These are phyloP conservation scores for Corchorus olitorius DNA, from an alignment of 345 rosid species.

Conservation along the genomic window DNA sequence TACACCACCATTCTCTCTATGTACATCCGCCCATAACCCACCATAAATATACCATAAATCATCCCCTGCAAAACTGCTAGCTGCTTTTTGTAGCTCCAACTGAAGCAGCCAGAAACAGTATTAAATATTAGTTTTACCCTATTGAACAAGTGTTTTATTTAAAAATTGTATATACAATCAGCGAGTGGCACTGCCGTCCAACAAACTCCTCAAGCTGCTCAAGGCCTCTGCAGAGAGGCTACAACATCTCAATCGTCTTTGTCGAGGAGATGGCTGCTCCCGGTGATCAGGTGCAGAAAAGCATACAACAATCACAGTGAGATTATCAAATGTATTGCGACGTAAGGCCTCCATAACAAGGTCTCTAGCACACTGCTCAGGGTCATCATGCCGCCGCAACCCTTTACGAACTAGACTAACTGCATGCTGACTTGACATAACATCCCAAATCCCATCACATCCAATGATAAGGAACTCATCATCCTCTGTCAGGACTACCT, in stretches of 20 bases:
- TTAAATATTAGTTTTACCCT: neutral
- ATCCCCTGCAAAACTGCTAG: conserved; percentile 40
- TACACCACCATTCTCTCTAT: conserved; percentile 31
- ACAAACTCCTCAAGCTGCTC: conserved; percentile 55
- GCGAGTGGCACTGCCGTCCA: conserved; percentile 47
- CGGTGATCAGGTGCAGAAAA: conserved; percentile 47
- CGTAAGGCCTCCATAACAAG: conserved; percentile 77
- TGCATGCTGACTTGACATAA: conserved; percentile 85
- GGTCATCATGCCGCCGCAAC: conserved; percentile 63
- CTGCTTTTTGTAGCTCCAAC: conserved; percentile 40
- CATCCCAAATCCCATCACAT: conserved; percentile 96
- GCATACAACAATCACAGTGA: conserved; percentile 76
- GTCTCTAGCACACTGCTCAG: conserved; percentile 73
- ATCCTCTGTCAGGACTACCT: conserved; percentile 59
- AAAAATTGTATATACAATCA: conserved; percentile 25
- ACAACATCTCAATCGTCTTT: conserved; percentile 49
- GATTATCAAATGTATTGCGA: conserved; percentile 65
- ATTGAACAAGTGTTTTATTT: conserved; percentile 10
- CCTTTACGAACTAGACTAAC: conserved; percentile 63
- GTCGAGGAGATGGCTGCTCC: conserved; percentile 43
- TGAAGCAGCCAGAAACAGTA: conserved; percentile 47
- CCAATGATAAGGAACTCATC: conserved; percentile 91
- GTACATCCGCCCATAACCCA: conserved; percentile 28
- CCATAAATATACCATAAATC: conserved; percentile 12
- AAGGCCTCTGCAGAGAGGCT: conserved; percentile 73